Evolutionary conservation across 352 stramenopile genomes (phyloP).

Genomic region (Phytophthora ramorum): DNA sequence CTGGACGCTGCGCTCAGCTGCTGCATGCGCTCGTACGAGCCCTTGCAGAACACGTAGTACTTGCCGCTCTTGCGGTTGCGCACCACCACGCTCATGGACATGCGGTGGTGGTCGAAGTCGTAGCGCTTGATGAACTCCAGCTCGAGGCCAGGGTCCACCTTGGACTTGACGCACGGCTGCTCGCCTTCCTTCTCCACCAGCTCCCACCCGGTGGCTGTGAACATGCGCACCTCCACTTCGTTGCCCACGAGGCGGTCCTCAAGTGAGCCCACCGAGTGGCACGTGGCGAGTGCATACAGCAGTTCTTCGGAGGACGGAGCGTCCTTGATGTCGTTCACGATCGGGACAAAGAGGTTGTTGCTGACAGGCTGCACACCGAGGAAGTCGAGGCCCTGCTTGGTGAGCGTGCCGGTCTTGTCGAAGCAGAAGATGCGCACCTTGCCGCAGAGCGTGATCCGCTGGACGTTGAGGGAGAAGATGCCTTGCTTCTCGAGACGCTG

Average conservation of each 20-base stretch:
- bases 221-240: slow-evolving; percentile 78
- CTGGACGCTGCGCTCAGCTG: slow-evolving; percentile 43
- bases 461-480: slow-evolving; percentile 76
- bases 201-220: slow-evolving; percentile 55
- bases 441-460: slow-evolving; percentile 77
- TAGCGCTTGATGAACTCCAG: slow-evolving; percentile 81
- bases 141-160: slow-evolving; percentile 11
- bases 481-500: slow-evolving; percentile 53
- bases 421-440: slow-evolving; percentile 87
- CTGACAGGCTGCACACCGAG: slow-evolving; percentile 37
- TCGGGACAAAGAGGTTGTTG: slow-evolving; percentile 19
- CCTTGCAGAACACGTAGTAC: slow-evolving; percentile 74
- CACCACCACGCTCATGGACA: slow-evolving; percentile 85
- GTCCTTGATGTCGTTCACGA: slow-evolving; percentile 26
- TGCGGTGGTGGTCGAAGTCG: slow-evolving; percentile 87
- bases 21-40: slow-evolving; percentile 77
- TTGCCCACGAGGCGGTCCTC: slow-evolving; percentile 69
- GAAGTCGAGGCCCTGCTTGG: slow-evolving; percentile 84
- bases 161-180: slow-evolving; percentile 23
- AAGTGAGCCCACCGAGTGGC: slow-evolving; percentile 69
- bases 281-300: slow-evolving; percentile 59
- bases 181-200: slow-evolving; percentile 40
- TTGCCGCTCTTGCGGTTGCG: slow-evolving; percentile 39
- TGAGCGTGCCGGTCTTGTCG: slow-evolving; percentile 90
- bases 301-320: slow-evolving; percentile 1